Percentiles rank a stretch among this genome's conserved stretches.
These are phyloP conservation scores for Colletotrichum neosansevieriae DNA, from an alignment of 2,329 filamentous ascomycete genomes.

Conservation along the genomic window DNA sequence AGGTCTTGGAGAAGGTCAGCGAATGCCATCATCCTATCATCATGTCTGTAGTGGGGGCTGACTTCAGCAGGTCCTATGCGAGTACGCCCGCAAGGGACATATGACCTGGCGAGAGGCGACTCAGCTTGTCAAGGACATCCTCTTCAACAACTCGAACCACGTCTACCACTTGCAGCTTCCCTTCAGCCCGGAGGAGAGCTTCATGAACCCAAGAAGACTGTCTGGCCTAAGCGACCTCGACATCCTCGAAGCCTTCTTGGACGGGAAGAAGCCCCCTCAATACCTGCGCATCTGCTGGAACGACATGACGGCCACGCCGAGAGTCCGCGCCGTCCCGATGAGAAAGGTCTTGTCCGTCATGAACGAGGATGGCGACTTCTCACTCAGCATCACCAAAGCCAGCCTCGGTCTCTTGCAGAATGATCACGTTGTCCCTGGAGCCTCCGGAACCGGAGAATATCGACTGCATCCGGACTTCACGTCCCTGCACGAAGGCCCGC, in stretches of 20 bases:
- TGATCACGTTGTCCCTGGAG: slow-evolving; percentile 67
- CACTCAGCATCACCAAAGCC: slow-evolving; percentile 73
- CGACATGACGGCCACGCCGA: slow-evolving; percentile 79
- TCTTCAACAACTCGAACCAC: slow-evolving; percentile 83
- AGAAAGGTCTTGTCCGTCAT: slow-evolving; percentile 64
- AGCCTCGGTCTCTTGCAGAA: slow-evolving; percentile 76
- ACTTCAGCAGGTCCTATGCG: slow-evolving; percentile 67
- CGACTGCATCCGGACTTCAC: slow-evolving; percentile 74
- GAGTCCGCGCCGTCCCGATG: slow-evolving; percentile 76
- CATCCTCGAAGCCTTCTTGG: slow-evolving; percentile 57
- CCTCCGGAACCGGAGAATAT: slow-evolving; percentile 73
- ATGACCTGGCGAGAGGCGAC: slow-evolving; percentile 72
- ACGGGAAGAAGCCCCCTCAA: slow-evolving; percentile 63
- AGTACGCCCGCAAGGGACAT: slow-evolving; percentile 74
- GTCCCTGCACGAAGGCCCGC: slow-evolving; percentile 70
- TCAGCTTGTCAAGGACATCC: slow-evolving; percentile 72
- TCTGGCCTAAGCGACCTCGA: slow-evolving; percentile 49
- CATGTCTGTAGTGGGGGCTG: not conserved
- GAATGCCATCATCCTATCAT: too few species aligned
- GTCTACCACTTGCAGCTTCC: slow-evolving; percentile 74
- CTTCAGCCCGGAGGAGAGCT: slow-evolving; percentile 48
- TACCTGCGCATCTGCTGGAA: slow-evolving; percentile 83
- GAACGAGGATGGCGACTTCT: slow-evolving; percentile 55
- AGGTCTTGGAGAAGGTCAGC: slow-evolving; percentile 74
- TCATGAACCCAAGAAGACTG: slow-evolving; percentile 7